phyloP scores from a whole-genome alignment of 768 basidiomycete species.

The Calocera cornea region DNA sequence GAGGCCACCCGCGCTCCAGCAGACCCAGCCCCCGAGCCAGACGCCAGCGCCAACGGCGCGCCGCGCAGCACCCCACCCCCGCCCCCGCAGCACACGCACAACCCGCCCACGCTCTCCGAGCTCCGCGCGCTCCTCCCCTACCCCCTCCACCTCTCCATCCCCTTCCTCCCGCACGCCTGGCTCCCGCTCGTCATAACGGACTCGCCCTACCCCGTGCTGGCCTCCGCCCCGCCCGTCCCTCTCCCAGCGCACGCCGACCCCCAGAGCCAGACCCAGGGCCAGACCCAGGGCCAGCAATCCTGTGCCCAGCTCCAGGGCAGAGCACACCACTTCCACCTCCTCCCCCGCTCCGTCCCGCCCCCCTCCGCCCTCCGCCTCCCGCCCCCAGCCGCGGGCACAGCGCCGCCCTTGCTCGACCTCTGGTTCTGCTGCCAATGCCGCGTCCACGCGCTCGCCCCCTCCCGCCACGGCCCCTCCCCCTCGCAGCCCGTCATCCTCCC shows the following conservation, averaged over 20 bases:
- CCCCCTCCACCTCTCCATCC: not conserved
- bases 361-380: not conserved
- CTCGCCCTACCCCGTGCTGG: not conserved
- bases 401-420: not conserved
- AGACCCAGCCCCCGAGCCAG: not conserved
- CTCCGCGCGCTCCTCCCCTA: conserved; percentile 1
- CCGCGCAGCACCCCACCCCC: not conserved
- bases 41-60: not conserved
- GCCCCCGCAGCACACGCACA: not conserved
- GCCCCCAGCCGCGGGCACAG: not conserved
- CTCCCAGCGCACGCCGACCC: not conserved
- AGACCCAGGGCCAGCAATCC: no score
- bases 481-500: not conserved
- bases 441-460: not conserved
- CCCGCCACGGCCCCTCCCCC: not conserved
- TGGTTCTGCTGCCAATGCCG: conserved; percentile 1
- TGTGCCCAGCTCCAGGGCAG: not conserved
- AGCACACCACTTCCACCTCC: not conserved
- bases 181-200: not conserved
- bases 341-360: not conserved
- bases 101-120: not conserved
- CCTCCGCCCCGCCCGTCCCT: not conserved
- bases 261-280: not conserved
- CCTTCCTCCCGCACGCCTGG: conserved; percentile 3
- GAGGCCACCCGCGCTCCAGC: no score